Conservation (phyloP, 2,329 filamentous ascomycete species). For the Alternaria angustiovoidea region DNA sequence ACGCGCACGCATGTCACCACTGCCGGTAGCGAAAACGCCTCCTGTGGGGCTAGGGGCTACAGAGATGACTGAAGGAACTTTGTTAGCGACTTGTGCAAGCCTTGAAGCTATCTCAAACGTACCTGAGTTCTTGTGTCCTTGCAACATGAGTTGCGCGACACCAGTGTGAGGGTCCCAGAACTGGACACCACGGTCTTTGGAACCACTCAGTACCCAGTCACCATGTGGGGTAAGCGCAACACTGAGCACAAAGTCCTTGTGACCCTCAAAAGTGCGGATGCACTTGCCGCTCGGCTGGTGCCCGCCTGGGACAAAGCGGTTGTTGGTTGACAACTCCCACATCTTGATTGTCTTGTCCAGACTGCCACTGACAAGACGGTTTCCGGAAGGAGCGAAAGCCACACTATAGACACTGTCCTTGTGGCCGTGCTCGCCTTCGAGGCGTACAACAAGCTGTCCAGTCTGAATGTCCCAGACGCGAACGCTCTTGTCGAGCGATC, state of each 20-base stretch:
- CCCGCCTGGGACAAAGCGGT: constrained; percentile 70
- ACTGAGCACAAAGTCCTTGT: constrained; percentile 97
- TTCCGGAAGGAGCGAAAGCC: constrained; percentile 91
- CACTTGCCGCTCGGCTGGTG: constrained; percentile 88
- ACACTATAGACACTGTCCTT: constrained; percentile 98
- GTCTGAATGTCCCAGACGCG: constrained; percentile 93
- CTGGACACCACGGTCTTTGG: constrained; percentile 95
- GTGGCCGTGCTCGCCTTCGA: constrained; percentile 92
- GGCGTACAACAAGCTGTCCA: constrained; percentile 85
- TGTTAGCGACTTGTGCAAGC: constrained; percentile 21
- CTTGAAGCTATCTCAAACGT: constrained; percentile 37
- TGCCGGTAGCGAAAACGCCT: constrained; percentile 91
- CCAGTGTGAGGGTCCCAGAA: constrained; percentile 98
- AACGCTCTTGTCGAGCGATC: constrained; percentile 96
- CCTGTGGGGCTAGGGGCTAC: constrained; percentile 92
- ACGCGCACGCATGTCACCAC: constrained; percentile 94
- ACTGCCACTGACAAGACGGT: constrained; percentile 92
- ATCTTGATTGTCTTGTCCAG: constrained; percentile 99
- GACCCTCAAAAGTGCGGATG: constrained; percentile 95
- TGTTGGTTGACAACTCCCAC: constrained; percentile 87
- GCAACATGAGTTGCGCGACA: constrained; percentile 95
- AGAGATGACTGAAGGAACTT: constrained; percentile 75
- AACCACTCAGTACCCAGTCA: constrained; percentile 95
- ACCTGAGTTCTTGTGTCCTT: constrained; percentile 96
- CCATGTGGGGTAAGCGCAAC: constrained; percentile 95